phyloP scores from a whole-genome alignment of 192 early-diverging fungal species.

The Rhizoclosmatium globosum region DNA sequence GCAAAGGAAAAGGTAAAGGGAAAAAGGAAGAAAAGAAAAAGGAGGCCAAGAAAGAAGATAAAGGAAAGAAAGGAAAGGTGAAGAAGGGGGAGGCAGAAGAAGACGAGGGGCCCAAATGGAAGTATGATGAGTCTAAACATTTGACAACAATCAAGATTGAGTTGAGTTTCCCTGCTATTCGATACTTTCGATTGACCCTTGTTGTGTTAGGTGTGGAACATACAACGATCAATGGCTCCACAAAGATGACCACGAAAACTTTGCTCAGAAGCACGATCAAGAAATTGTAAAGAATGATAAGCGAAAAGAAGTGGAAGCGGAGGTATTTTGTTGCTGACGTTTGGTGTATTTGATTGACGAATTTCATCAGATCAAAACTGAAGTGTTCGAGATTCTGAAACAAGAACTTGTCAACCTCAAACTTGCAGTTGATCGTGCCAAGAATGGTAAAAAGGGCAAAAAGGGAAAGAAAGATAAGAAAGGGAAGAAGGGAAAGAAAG shows the following conservation, averaged over 20 bases:
- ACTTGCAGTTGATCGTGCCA: slow-evolving; percentile 61
- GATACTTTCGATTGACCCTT: not conserved
- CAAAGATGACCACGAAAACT: slow-evolving; percentile 69
- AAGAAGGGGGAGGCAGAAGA: slow-evolving; percentile 45
- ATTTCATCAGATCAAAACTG: slow-evolving; percentile 58
- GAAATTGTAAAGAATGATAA: slow-evolving; percentile 70
- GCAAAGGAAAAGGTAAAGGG: slow-evolving; percentile 12
- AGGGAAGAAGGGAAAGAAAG: slow-evolving; percentile 60
- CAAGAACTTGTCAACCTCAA: slow-evolving; percentile 70
- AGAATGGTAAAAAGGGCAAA: slow-evolving; percentile 67
- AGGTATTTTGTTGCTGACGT: slow-evolving; percentile 43
- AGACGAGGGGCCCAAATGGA: slow-evolving; percentile 46
- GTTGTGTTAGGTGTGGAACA: slow-evolving; percentile 18
- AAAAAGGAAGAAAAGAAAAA: slow-evolving; percentile 40
- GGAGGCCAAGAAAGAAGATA: slow-evolving; percentile 39
- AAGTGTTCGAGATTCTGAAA: slow-evolving; percentile 66
- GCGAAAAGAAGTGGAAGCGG: slow-evolving; percentile 64
- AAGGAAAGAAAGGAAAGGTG: slow-evolving; percentile 42
- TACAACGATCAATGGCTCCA: slow-evolving; percentile 57
- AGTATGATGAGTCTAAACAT: slow-evolving; percentile 60
- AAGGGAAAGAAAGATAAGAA: slow-evolving; percentile 50
- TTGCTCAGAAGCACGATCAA: slow-evolving; percentile 70
- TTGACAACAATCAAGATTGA: slow-evolving; percentile 49
- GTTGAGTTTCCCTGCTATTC: slow-evolving; percentile 37
- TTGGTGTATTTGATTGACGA: slow-evolving; percentile 7